phyloP scores from a whole-genome alignment of 306 rosid species.

The Psophocarpus tetragonolobus region DNA sequence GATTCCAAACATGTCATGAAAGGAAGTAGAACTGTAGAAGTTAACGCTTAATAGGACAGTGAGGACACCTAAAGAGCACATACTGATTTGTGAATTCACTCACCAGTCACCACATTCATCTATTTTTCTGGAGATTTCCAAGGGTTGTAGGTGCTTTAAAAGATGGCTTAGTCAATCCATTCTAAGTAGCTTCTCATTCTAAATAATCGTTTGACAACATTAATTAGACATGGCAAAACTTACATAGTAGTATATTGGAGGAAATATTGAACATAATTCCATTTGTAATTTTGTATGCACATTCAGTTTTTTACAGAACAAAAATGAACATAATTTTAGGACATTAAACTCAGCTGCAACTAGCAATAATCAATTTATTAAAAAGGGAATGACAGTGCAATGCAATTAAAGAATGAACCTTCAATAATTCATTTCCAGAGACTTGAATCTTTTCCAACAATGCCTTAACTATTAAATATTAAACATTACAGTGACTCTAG shows the following conservation, averaged over 20 bases:
- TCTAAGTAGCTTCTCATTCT: background rate
- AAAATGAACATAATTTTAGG: slow-evolving; percentile 26
- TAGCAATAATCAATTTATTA: background rate
- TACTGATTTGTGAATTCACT: background rate
- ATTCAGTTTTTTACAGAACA: background rate
- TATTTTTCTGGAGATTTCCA: background rate
- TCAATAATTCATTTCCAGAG: slow-evolving; percentile 28
- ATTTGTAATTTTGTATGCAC: background rate
- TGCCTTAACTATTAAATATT: slow-evolving; percentile 39
- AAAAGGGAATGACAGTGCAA: background rate
- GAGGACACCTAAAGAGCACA: background rate
- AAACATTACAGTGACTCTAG: slow-evolving; percentile 35
- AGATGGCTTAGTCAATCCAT: background rate
- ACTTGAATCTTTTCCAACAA: slow-evolving; percentile 32
- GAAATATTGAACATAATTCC: background rate
- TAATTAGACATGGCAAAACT: background rate
- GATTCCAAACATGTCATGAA: slow-evolving; percentile 15
- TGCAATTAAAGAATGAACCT: background rate
- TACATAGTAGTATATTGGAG: background rate
- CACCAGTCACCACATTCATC: background rate
- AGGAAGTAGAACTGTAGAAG: background rate
- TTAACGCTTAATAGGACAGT: background rate
- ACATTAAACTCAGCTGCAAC: background rate
- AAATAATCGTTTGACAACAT: background rate
- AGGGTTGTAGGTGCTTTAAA: background rate